Evolutionary conservation across 257 asterid species (phyloP), one percentile per base, ranked within the genome.

Genomic region (Solanum pennellii): DNA sequence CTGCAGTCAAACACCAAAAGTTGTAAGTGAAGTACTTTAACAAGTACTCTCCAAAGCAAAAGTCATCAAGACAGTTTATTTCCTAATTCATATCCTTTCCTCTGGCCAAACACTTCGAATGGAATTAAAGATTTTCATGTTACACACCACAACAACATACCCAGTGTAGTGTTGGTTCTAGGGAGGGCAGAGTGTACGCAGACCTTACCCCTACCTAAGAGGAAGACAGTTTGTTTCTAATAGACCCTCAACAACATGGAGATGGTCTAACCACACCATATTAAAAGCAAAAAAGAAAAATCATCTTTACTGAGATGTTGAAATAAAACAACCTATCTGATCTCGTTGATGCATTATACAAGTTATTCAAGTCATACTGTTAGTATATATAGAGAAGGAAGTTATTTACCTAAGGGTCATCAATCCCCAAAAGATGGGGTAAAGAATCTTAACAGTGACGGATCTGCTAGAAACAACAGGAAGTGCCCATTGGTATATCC

Each of bases 341-440:
- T 71, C 79, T 35, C 2, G 39, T 37, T 37, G 39, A 37, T 37
- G 80, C 80, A 35, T 9, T 35, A 18, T 5, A 73, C 80, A 2
- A 35, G 80, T 73, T 73, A 71, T 31, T 75, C 2, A 76, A 42
- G 83, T 76, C 39, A 42, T n/a, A n/a, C 65, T 56, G 3, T 20
- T 56, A 56, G 2, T 56, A 56, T 56, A 1, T 56, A 56, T 56
- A 56, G 7, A 56, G 37, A 77, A 44, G 47, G 27, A 27, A 77
- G 83, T 77, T 8, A 49, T 83, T 79, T 93, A 95, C 99, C 99
- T 97, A 5, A 97, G 92, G 72, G 98, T 95, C 99, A 95, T 94
- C 84, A 97, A 87, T 35, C 99, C 99, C 99, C 99, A 96, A 87
- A 97, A 96, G 83, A 94, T 95, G 47, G 99, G 98, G 87, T 97